phyloP scores from a whole-genome alignment of 2,329 filamentous ascomycete species.

The Apiospora marii region DNA sequence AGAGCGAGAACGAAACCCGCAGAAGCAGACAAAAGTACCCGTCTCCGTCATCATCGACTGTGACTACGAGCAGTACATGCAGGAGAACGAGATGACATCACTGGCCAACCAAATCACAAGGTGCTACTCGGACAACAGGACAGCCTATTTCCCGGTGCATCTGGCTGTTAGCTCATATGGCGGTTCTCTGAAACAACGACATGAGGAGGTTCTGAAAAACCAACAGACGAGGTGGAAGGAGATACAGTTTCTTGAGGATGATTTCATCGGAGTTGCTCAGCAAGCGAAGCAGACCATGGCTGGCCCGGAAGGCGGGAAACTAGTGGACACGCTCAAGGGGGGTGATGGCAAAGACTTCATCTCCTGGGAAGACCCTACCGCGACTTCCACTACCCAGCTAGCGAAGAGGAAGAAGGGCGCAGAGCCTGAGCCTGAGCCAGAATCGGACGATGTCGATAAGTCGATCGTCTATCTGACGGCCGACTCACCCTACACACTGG shows the following conservation, averaged over 20 bases:
- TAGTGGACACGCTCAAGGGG: slow-evolving; percentile 65
- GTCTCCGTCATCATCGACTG: slow-evolving; percentile 89
- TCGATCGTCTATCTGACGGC: slow-evolving; percentile 86
- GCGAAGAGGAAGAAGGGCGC: slow-evolving; percentile 40
- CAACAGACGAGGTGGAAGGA: slow-evolving; percentile 83
- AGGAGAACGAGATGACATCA: slow-evolving; percentile 83
- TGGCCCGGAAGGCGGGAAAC: slow-evolving; percentile 58
- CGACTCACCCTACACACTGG: slow-evolving; percentile 87
- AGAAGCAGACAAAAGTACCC: slow-evolving; percentile 63
- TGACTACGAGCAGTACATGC: slow-evolving; percentile 90
- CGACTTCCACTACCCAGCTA: slow-evolving; percentile 38
- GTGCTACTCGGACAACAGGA: slow-evolving; percentile 87
- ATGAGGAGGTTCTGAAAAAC: slow-evolving; percentile 76
- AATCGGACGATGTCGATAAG: slow-evolving; percentile 45
- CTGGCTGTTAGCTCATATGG: slow-evolving; percentile 81
- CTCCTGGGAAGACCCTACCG: slow-evolving; percentile 40
- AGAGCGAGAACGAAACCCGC: slow-evolving; percentile 41
- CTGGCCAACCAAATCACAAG: slow-evolving; percentile 85
- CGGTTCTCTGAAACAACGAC: slow-evolving; percentile 77
- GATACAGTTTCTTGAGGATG: slow-evolving; percentile 74
- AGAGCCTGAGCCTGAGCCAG: slow-evolving; percentile 35
- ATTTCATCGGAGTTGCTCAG: slow-evolving; percentile 75
- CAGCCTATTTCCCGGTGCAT: slow-evolving; percentile 71
- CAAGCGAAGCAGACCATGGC: slow-evolving; percentile 74
- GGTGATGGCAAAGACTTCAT: slow-evolving; percentile 43